Base-by-base conservation (phyloP, 176 grass and related monocot species). In the Poa pratensis region DNA sequence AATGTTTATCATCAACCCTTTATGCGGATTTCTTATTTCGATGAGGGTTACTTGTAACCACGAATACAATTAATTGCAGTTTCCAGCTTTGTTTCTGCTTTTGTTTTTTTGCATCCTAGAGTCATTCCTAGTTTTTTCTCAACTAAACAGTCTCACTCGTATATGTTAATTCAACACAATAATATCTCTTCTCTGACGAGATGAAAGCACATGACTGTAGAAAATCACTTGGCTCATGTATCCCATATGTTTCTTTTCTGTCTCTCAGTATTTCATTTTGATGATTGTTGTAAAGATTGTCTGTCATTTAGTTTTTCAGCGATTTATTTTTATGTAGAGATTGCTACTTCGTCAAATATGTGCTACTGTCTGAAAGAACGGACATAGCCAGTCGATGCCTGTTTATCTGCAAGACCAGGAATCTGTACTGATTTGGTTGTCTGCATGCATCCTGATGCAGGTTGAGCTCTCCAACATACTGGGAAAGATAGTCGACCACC, bases 391-490 rank as follows among this genome's bases (percentile, higher is more conserved):
- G 3, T 48, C 17, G 55, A 28, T 57, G 18, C 55, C 46, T 37
- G 67, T 74, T 80, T 80, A 75, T 84, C 67, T 80, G 12, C 14
- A 75, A 27, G 19, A 39, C 12, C 14, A 50, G 49, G 18, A 80
- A 43, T 55, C 55, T 1, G 5, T 54, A 27, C 26, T 66, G 78
- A 72, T 75, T 35, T 42, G 17, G 12, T 60, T 75, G 46, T 50
- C 18, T 83, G 13, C 48, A 82, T 80, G 42, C 49, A 73, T 80
- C 39, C 27, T 50, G 14, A 75, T 81, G 85, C 88, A 99, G 93
- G 96, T 99, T 86, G 93, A 96, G 71, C 88, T 99, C 43, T 87
- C 86, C 26, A 99, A 99, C 85, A 84, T 99, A 69, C 70, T 99
- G 84, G 96, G 86, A 66, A 92, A 79, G 65, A 92, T 99, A 87